Base-by-base conservation (phyloP, 345 rosid genomes). In the Populus alba region DNA sequence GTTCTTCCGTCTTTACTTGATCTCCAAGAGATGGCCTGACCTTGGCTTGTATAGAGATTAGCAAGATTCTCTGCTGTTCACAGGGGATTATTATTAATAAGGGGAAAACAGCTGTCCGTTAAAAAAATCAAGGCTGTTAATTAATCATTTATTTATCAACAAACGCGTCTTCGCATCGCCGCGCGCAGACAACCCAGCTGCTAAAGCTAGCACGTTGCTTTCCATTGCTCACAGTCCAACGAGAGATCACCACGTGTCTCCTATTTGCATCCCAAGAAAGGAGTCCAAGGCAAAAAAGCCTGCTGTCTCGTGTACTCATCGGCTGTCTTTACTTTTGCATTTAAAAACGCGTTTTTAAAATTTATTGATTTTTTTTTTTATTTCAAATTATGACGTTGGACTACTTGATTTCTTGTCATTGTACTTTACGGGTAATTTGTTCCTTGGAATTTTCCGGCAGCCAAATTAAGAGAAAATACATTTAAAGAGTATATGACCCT, bases 121-220 rank as follows among this genome's bases (percentile, higher is more conserved):
- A 53, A 53, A 7, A 29, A 0, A 63, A 61, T 11, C 7, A 27
- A 11, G 27, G 68, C 35, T 16, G 35, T 29, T 45, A 45, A 13
- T 17, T 33, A 66, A 22, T 57, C 63, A 6, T 16, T 7, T 38
- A 77, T 75, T 78, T 17, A 41, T 68, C 31, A 61, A 31, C 55
- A 23, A 68, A 73, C 75, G 66, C 81, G 82, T 78, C 78, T 57
- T 71, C 87, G 78, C 59, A 37, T 81, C 81, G 83, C 83, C 85
- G 86, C 85, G 81, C 59, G 63, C 70, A 20, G 27, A 35, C 69
- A 76, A 20, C 22, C 18, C 29, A 8, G 16, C 66, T 78, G 62
- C 66, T 16, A 13, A 15, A 31, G 31, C 13, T 41, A 33, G 45
- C 78, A 72, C 73, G 77, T 59, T 3, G 63, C 61, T 43, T 76